Conservation (phyloP, 108 stramenopile genomes). For the Hondaea fermentalgiana region DNA sequence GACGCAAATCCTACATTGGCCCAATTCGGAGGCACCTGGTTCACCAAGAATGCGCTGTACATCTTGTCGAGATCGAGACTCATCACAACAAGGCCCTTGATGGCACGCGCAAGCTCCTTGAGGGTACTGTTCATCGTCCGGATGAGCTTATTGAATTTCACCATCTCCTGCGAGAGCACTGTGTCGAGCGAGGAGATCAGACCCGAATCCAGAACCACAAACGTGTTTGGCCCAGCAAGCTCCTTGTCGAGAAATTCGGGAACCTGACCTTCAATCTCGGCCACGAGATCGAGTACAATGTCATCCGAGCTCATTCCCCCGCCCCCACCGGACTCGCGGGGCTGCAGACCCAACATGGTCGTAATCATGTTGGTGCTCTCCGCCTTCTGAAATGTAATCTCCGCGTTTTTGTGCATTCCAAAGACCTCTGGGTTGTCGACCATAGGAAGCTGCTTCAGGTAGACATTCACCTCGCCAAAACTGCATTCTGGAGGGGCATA, state of each 20-base stretch:
- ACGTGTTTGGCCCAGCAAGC: slow-evolving; percentile 52
- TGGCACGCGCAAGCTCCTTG: slow-evolving; percentile 48
- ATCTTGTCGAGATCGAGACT: slow-evolving; percentile 52
- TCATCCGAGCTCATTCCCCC: slow-evolving; percentile 48
- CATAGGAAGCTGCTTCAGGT: slow-evolving; percentile 40
- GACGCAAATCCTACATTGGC: slow-evolving; percentile 47
- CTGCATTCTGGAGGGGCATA: slow-evolving; percentile 38
- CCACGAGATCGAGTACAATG: slow-evolving; percentile 34
- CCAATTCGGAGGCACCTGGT: slow-evolving; percentile 50
- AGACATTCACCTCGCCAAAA: slow-evolving; percentile 21
- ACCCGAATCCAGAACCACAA: slow-evolving; percentile 47
- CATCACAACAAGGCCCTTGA: slow-evolving; percentile 54
- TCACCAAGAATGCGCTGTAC: slow-evolving; percentile 55
- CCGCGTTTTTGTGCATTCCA: slow-evolving; percentile 66
- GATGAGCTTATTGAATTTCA: slow-evolving; percentile 54
- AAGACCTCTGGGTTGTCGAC: slow-evolving; percentile 57
- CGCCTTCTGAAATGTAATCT: slow-evolving; percentile 54
- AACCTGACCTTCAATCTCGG: slow-evolving; percentile 30
- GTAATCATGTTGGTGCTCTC: slow-evolving; percentile 40
- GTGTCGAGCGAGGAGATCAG: slow-evolving; percentile 53
- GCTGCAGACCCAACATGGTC: slow-evolving; percentile 46
- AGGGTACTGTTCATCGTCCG: slow-evolving; percentile 25
- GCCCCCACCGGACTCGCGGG: slow-evolving; percentile 40
- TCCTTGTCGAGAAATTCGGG: slow-evolving; percentile 38
- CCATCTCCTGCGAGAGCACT: slow-evolving; percentile 57